phyloP scores from a whole-genome alignment of 768 basidiomycete genomes.

The Galerina sulciceps region DNA sequence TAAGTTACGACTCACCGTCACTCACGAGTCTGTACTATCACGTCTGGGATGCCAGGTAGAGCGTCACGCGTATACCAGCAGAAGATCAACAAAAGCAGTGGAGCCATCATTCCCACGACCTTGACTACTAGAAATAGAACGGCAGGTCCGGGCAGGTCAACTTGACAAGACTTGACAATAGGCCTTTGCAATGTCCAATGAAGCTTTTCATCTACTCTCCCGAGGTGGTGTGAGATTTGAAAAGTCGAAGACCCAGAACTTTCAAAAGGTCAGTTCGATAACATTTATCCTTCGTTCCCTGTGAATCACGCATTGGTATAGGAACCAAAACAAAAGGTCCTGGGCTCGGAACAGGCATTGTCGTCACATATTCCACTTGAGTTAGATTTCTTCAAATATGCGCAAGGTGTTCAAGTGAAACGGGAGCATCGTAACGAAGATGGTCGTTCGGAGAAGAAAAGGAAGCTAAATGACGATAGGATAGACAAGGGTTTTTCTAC shows the following conservation, averaged over 20 bases:
- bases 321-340: slow-evolving; percentile 13
- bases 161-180: no score
- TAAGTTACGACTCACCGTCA: no score
- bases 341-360: slow-evolving; percentile 17
- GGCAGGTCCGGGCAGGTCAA: no score
- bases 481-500: not conserved
- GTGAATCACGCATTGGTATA: not conserved
- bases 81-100: no score
- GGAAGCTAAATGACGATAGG: slow-evolving; percentile 30
- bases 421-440: slow-evolving; percentile 42
- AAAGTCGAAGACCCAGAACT: slow-evolving; percentile 77
- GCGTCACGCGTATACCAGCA: no score
- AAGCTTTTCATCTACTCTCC: slow-evolving; percentile 89
- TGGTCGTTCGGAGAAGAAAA: slow-evolving; percentile 34
- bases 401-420: slow-evolving; percentile 57
- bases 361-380: slow-evolving; percentile 66
- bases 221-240: slow-evolving; percentile 85
- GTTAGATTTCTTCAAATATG: slow-evolving; percentile 93
- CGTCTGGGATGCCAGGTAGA: no score
- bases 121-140: no score
- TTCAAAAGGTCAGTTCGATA: slow-evolving; percentile 53
- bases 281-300: not conserved
- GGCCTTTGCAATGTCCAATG: slow-evolving; percentile 36
- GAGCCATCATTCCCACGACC: no score
- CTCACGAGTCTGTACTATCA: no score